phyloP scores from a whole-genome alignment of 2,329 filamentous ascomycete species.

The Colletotrichum abscissum region DNA sequence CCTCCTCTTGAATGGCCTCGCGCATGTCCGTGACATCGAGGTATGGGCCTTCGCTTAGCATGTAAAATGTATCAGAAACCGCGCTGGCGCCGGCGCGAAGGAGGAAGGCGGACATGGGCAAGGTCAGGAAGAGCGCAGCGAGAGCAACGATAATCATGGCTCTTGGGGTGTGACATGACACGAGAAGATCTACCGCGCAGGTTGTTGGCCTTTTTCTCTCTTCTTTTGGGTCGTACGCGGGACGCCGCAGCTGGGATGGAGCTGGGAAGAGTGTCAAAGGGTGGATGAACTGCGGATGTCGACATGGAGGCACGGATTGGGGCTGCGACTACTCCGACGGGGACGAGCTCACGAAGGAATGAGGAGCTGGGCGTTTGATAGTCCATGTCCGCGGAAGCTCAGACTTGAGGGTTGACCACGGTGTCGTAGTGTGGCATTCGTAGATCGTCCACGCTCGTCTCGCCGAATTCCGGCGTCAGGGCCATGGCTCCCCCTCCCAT shows the following conservation, averaged over 20 bases:
- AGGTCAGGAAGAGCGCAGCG: background rate
- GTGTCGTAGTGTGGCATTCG: background rate
- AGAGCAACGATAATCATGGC: background rate
- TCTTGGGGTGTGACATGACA: background rate
- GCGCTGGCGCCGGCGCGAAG: background rate
- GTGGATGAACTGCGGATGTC: too few species aligned
- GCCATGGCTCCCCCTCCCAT: background rate
- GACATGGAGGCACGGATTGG: too few species aligned
- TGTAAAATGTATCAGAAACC: background rate
- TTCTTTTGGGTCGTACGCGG: too few species aligned
- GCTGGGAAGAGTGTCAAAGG: too few species aligned
- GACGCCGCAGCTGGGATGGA: too few species aligned
- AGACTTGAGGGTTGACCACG: too few species aligned
- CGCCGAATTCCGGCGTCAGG: background rate
- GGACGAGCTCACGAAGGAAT: background rate
- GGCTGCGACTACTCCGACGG: too few species aligned
- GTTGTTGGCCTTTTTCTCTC: too few species aligned
- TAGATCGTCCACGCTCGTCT: background rate
- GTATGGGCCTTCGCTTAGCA: background rate
- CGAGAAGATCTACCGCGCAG: too few species aligned
- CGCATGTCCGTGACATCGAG: background rate
- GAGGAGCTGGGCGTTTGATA: background rate
- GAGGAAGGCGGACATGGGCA: background rate
- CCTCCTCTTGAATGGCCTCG: background rate
- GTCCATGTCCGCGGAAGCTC: background rate